Base-by-base conservation (phyloP, 345 rosid species). In the Eucalyptus brandiana region DNA sequence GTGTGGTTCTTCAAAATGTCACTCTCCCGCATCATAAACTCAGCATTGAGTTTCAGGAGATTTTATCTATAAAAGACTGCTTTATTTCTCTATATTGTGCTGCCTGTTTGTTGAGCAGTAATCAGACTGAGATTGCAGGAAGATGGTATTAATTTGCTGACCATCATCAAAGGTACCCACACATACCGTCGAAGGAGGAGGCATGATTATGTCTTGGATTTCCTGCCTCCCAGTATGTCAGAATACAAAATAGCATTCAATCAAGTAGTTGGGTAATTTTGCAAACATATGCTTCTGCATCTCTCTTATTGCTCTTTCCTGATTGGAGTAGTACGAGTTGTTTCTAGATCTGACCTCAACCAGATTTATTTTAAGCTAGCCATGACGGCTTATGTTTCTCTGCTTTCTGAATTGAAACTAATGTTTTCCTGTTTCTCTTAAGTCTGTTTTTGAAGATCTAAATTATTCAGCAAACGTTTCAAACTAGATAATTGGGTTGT, bases 161-260 rank as follows among this genome's bases (percentile, higher is more conserved):
- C 97, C 30, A 87, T 96, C 62, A 96, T 97, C 65, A 97, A 97
- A 92, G 97, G 98, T 90, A 91, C 96, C 42, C 49, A 93, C 91
- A 94, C 93, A 89, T 97, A 97, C 89, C 96, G 99, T 12, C 96
- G 94, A 44, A 92, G 97, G n/a, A 87, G 91, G 91, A 96, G 88
- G 92, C 88, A 53, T 54, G 97, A 96, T 94, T 87, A 54, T 88
- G 93, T 93, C 91, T 89, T 92, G 26, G 99, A 97, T 92, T 97
- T 93, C 91, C 69, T 96, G 91, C 98, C 97, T 87, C 98, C 98
- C 18, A 96, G 96, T 92, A 93, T 90, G 90, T 92, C 93, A 87
- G 99, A 97, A 90, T 90, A 89, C 92, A 93, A 87, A 87, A 86
- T 26, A 8, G 93, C 87, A 50, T 90, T 91, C 89, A 90, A 91